Base-by-base conservation (phyloP, 2,329 filamentous ascomycete genomes). In the Colletotrichum acutatum region DNA sequence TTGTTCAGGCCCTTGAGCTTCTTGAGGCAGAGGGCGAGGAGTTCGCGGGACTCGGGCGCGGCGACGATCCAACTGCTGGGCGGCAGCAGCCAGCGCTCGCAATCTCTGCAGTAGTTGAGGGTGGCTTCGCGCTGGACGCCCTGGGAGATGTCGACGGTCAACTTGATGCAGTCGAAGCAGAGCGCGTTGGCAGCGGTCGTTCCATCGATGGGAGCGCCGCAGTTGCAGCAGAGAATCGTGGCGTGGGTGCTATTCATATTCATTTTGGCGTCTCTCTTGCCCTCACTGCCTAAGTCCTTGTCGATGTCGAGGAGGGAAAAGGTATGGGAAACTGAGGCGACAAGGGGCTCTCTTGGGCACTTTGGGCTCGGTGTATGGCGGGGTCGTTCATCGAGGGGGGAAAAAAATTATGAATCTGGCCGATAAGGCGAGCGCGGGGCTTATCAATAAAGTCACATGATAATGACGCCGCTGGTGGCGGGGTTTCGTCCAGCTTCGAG, bases 91-190 rank as follows among this genome's bases (percentile, higher is more conserved):
- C 95, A 98, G 85, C 95, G 89, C 83, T 98, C 95, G 86, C 96
- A 98, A 84, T 98, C 96, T 83, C 91, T 90, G 89, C 97, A 99
- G 84, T 94, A 95, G 84, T 97, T 95, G 66, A 98, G 87, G 34
- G 92, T 93, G 63, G 94, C 95, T 83, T 99, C 97, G 81, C 95
- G 91, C 83, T 95, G 96, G 76, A 98, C 95, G 73, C 95, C 95
- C 80, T 93, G 88, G 30, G 95, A 97, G 77, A 98, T 96, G 84
- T 99, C 97, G 84, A 97, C 91, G 61, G 95, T 97, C 77, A 97
- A 90, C 83, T 97, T 98, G 81, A 98, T 91, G 83, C 97, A 98
- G 87, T 98, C 96, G 83, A 95, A 95, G 86, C 97, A 99, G 70
- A 98, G 92, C 53, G 97, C 95, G 74, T 95, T 95, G 66, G 93